These are phyloP conservation scores for Apiotrichum akiyoshidainum DNA, from an alignment of 1,284 basidiomycete genomes.

Conservation along the genomic window DNA sequence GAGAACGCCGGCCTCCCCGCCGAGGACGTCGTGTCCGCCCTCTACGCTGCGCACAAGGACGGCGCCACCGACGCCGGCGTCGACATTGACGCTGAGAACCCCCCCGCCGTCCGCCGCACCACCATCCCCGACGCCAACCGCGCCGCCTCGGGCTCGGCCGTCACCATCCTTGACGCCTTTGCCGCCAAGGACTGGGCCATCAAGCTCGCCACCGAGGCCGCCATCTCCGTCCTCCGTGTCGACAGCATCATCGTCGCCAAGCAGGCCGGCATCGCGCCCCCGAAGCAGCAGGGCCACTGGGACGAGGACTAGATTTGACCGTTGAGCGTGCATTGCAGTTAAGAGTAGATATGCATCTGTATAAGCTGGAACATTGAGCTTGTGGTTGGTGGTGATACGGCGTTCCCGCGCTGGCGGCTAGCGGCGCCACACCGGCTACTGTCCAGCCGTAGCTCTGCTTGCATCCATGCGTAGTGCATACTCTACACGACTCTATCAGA, in stretches of 20 bases:
- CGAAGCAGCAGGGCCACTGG: slow-evolving; percentile 53
- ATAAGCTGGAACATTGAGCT: neutral
- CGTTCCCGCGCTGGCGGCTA: too few relatives aligned
- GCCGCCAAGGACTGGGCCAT: slow-evolving; percentile 52
- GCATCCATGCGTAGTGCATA: neutral
- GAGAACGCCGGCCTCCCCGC: slow-evolving; percentile 96
- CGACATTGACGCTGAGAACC: slow-evolving; percentile 69
- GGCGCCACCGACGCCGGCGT: slow-evolving; percentile 62
- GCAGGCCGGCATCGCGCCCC: slow-evolving; percentile 65
- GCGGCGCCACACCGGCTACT: too few relatives aligned
- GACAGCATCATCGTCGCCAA: slow-evolving; percentile 99
- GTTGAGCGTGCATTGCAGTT: neutral
- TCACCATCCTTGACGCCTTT: slow-evolving; percentile 40
- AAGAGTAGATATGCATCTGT: slow-evolving; percentile 11
- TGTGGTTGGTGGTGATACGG: too few relatives aligned
- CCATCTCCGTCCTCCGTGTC: slow-evolving; percentile 87
- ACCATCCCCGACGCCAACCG: slow-evolving; percentile 20
- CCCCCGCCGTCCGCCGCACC: slow-evolving; percentile 28
- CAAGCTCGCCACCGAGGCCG: slow-evolving; percentile 72
- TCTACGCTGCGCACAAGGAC: slow-evolving; percentile 87
- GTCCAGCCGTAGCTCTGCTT: too few relatives aligned
- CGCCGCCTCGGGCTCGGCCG: slow-evolving; percentile 10
- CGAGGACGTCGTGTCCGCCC: slow-evolving; percentile 80
- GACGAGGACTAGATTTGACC: slow-evolving; percentile 47
- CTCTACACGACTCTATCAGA: slow-evolving; percentile 2